phyloP scores from a whole-genome alignment of 148 eudicot species.

The Simmondsia chinensis region DNA sequence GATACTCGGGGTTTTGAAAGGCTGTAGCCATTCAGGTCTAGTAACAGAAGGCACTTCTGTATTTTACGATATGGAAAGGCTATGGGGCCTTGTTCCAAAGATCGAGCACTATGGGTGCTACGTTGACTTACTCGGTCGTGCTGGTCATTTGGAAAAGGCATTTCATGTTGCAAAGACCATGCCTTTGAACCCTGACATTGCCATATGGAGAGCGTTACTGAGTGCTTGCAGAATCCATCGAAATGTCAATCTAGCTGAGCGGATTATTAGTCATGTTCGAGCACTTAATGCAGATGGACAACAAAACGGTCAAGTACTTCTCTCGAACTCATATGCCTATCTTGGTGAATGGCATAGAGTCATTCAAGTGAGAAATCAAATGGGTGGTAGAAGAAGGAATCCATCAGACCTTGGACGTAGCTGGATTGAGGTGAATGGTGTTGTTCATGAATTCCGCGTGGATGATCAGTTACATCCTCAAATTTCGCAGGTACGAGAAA shows the following conservation, averaged over 20 bases:
- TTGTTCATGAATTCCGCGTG: conserved; percentile 56
- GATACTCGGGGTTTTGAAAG: conserved; percentile 46
- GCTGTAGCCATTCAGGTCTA: conserved; percentile 63
- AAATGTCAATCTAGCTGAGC: conserved; percentile 34
- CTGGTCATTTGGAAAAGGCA: conserved; percentile 47
- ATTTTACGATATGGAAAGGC: conserved; percentile 36
- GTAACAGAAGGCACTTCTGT: conserved; percentile 38
- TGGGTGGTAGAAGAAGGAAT: conserved; percentile 28
- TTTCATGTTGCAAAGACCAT: conserved; percentile 35
- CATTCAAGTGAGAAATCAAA: conserved; percentile 23
- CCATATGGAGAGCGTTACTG: conserved; percentile 62
- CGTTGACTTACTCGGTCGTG: conserved; percentile 55
- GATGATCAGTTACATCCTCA: conserved; percentile 46
- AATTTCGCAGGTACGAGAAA: conserved; percentile 28
- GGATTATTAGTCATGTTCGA: conserved; percentile 27
- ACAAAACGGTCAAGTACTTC: conserved; percentile 26
- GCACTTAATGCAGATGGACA: conserved; percentile 18
- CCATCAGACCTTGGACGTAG: conserved; percentile 44
- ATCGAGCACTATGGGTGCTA: conserved; percentile 66
- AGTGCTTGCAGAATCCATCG: conserved; percentile 60
- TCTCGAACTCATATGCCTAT: conserved; percentile 56
- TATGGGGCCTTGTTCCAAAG: conserved; percentile 37
- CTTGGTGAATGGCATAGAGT: conserved; percentile 56
- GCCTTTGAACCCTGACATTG: conserved; percentile 52
- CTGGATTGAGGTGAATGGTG: conserved; percentile 61